Percentiles rank a stretch among this genome's conserved stretches.
Conservation (phyloP, 306 rosid species). For the Mimosa bimucronata region DNA sequence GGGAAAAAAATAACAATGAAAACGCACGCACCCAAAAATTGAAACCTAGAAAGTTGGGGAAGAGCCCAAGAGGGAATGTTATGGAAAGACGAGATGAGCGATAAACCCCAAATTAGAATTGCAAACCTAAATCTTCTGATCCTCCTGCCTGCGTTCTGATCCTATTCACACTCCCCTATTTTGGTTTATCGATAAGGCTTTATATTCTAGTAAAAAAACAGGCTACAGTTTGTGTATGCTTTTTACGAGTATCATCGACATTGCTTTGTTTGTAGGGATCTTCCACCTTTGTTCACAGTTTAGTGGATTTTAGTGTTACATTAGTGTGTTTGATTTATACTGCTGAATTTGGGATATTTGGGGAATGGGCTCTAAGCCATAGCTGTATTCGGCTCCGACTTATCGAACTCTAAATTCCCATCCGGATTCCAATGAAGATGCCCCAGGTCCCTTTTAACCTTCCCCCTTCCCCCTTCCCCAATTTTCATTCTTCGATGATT, state of each 20-base stretch:
- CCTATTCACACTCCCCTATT: neutral
- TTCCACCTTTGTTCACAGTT: neutral
- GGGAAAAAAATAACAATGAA: too few species aligned
- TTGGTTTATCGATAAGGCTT: neutral
- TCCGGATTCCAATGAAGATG: conserved; percentile 93
- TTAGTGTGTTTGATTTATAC: conserved; percentile 17
- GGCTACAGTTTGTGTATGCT: neutral
- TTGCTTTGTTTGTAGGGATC: conserved; percentile 37
- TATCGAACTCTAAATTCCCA: conserved; percentile 63
- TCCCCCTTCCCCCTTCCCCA: conserved; percentile 83
- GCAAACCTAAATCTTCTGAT: neutral
- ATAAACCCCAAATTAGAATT: neutral
- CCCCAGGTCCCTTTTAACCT: conserved; percentile 94
- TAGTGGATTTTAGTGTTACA: neutral
- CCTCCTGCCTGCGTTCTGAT: neutral
- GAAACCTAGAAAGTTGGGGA: too few species aligned
- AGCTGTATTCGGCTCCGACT: conserved; percentile 87
- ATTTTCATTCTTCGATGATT: too few species aligned
- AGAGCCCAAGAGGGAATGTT: too few species aligned
- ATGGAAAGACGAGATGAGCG: too few species aligned
- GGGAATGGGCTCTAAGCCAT: conserved; percentile 87
- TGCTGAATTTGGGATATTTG: neutral
- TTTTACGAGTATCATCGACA: conserved; percentile 55
- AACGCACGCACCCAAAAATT: too few species aligned
- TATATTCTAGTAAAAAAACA: neutral